Evolutionary conservation across 805 yeast species (phyloP).

Genomic region (Crinitomyces ghanaensis): DNA sequence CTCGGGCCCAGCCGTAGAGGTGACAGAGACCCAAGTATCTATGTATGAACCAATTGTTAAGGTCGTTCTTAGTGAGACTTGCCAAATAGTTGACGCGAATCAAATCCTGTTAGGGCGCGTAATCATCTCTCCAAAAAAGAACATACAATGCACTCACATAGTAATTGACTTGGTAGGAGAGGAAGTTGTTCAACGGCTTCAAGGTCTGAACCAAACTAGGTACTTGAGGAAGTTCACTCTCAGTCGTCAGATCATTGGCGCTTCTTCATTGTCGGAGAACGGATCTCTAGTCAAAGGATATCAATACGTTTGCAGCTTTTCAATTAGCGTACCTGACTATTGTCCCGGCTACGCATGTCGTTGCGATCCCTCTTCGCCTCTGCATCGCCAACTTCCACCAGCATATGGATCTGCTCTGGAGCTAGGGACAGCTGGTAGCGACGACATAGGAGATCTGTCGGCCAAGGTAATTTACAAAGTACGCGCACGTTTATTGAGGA

Average conservation of each 20-base stretch:
- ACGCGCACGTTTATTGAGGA: constrained; percentile 3
- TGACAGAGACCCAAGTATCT: not conserved
- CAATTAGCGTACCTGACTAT: constrained; percentile 9
- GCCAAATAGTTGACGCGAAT: constrained; percentile 5
- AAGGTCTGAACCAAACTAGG: constrained; percentile 3
- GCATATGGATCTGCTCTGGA: constrained; percentile 7
- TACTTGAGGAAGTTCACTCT: constrained; percentile 4
- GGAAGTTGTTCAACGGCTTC: constrained; percentile 7
- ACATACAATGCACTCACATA: constrained; percentile 3
- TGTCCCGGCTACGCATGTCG: constrained; percentile 6
- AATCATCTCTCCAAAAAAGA: constrained; percentile 6
- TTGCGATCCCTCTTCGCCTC: constrained; percentile 2
- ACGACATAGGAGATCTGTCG: constrained; percentile 3
- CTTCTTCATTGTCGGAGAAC: not conserved
- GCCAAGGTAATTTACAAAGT: constrained; percentile 7
- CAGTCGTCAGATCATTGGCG: constrained; percentile 5
- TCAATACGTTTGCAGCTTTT: constrained; percentile 9
- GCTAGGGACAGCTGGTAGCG: not conserved
- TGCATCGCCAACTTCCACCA: constrained; percentile 6
- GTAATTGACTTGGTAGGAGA: constrained; percentile 8
- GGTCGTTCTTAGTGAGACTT: constrained; percentile 1
- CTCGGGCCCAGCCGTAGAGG: constrained; percentile 1
- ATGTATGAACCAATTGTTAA: constrained; percentile 2
- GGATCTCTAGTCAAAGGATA: constrained; percentile 7
- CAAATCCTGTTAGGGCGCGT: constrained; percentile 11